phyloP scores from a whole-genome alignment of 176 grass and related monocot species.

The Guadua angustifolia region DNA sequence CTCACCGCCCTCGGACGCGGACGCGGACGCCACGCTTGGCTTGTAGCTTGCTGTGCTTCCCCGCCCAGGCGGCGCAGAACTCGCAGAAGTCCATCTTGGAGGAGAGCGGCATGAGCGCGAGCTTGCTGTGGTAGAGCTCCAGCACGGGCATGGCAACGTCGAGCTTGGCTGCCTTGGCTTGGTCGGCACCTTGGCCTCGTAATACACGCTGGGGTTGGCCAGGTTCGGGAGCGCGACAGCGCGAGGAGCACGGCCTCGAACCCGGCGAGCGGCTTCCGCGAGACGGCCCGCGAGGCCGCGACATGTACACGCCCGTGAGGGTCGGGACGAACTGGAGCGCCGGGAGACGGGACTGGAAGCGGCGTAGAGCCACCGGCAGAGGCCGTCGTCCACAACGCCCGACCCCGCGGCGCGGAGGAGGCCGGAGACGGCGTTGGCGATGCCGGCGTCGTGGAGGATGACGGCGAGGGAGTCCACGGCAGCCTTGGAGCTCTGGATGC shows the following conservation, averaged over 20 bases:
- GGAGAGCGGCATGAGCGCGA: constrained; percentile 65
- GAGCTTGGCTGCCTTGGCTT: constrained; percentile 45
- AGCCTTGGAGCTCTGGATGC: no score
- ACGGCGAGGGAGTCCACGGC: constrained; percentile 56
- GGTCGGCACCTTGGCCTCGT: constrained; percentile 51
- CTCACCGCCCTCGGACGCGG: not conserved
- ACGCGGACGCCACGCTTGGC: not conserved
- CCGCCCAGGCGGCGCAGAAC: constrained; percentile 72
- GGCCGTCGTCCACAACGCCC: no score
- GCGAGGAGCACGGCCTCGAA: constrained; percentile 88
- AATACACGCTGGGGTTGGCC: constrained; percentile 64
- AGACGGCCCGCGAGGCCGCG: constrained; percentile 46
- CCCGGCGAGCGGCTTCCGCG: constrained; percentile 60
- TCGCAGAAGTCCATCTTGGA: constrained; percentile 82
- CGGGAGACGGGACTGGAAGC: no score
- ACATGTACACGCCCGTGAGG: constrained; percentile 68
- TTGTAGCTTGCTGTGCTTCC: constrained; percentile 33
- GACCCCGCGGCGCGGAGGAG: no score
- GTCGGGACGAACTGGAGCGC: no score
- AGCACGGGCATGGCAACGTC: constrained; percentile 53
- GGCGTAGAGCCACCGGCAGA: no score
- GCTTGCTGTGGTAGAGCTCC: constrained; percentile 75
- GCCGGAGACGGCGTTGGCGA: constrained; percentile 45
- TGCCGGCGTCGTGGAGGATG: constrained; percentile 56
- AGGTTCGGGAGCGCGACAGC: constrained; percentile 65